phyloP scores from a whole-genome alignment of 2,329 filamentous ascomycete species.

The Botrytis aclada region DNA sequence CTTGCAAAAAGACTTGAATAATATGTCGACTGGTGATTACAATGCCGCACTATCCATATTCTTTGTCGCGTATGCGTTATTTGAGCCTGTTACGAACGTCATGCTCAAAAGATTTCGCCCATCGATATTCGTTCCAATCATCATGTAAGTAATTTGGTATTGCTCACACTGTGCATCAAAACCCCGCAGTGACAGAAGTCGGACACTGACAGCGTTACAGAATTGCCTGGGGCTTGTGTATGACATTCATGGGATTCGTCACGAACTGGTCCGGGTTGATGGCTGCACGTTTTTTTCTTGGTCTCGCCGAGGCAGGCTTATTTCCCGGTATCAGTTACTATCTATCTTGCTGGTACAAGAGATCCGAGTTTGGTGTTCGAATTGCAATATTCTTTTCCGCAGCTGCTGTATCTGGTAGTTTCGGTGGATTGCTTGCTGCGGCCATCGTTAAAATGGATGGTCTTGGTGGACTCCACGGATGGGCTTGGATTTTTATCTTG shows the following conservation, averaged over 20 bases:
- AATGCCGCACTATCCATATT: slow-evolving; percentile 78
- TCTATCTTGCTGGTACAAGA: slow-evolving; percentile 79
- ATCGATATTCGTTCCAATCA: slow-evolving; percentile 74
- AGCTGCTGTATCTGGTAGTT: slow-evolving; percentile 74
- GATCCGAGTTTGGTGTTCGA: slow-evolving; percentile 75
- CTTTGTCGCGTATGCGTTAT: slow-evolving; percentile 80
- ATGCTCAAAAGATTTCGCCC: slow-evolving; percentile 70
- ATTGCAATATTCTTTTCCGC: slow-evolving; percentile 82
- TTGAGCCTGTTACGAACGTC: slow-evolving; percentile 72
- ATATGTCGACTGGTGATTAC: slow-evolving; percentile 64
- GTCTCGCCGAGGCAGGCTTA: slow-evolving; percentile 70
- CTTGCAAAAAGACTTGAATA: slow-evolving; percentile 55
- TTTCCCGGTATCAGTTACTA: slow-evolving; percentile 79
- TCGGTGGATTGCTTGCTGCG: slow-evolving; percentile 70
- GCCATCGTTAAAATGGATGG: slow-evolving; percentile 70
- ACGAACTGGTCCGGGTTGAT: slow-evolving; percentile 37
- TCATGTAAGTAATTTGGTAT: slow-evolving; percentile 58
- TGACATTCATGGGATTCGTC: slow-evolving; percentile 51
- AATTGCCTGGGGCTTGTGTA: slow-evolving; percentile 62
- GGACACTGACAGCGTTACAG: slow-evolving; percentile 37
- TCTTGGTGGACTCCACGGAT: slow-evolving; percentile 53
- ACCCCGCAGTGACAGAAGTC: background rate
- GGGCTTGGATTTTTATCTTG: slow-evolving; percentile 66
- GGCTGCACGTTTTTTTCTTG: slow-evolving; percentile 55
- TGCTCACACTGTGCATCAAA: background rate